Conservation (phyloP, 2,329 filamentous ascomycete species). For the Aureobasidium sp. region DNA sequence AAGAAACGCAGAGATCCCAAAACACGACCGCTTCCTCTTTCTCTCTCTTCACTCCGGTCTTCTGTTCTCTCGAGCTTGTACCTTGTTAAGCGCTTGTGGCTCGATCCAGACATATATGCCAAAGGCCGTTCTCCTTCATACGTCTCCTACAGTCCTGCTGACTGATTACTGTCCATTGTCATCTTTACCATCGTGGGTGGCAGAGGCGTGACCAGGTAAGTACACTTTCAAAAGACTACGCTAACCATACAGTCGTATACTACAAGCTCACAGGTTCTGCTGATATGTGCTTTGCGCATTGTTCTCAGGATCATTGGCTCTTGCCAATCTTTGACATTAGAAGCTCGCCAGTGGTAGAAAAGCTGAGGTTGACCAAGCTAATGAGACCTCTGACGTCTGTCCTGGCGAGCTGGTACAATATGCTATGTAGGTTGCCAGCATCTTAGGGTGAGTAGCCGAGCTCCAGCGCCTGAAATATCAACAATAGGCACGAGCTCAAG, state of each 20-base stretch:
- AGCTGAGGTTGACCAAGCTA: slow-evolving; percentile 13
- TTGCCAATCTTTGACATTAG: not conserved
- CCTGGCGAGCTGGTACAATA: not conserved
- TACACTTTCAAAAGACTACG: not conserved
- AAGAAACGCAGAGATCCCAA: not conserved
- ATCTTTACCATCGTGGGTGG: not conserved
- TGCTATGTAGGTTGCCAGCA: not conserved
- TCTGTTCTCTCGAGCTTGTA: not conserved
- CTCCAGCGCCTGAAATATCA: slow-evolving; percentile 2
- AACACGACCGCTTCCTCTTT: not conserved
- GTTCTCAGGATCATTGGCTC: not conserved
- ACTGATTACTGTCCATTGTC: not conserved
- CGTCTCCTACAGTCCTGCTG: not conserved
- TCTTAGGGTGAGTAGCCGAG: not conserved
- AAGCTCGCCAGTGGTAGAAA: not conserved
- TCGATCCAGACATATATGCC: not conserved
- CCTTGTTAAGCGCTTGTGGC: not conserved
- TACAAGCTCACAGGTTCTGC: not conserved
- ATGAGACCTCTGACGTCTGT: slow-evolving; percentile 12
- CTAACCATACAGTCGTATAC: not conserved
- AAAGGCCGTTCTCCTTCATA: not conserved
- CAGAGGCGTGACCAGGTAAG: not conserved
- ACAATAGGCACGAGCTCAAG: slow-evolving; percentile 9
- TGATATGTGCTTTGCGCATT: not conserved
- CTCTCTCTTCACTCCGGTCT: not conserved